Evolutionary conservation across 805 yeast genomes (phyloP).

Genomic region (Jamesozyma jinghongensis): DNA sequence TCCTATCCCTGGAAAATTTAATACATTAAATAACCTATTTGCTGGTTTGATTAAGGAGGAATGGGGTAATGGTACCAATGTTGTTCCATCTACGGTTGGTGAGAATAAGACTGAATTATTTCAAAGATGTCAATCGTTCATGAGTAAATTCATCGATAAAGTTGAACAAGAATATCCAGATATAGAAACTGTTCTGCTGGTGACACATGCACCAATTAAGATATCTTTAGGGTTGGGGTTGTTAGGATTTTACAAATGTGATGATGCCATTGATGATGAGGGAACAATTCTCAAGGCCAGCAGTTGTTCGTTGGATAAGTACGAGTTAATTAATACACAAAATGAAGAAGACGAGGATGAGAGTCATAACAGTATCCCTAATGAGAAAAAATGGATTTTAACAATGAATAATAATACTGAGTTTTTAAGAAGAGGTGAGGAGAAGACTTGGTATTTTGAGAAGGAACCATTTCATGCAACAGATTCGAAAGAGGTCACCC

Average conservation of each 20-base stretch:
- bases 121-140: slow-evolving; percentile 46
- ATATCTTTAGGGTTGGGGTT: slow-evolving; percentile 79
- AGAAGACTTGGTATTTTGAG: slow-evolving; percentile 87
- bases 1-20: slow-evolving; percentile 58
- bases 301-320: slow-evolving; percentile 75
- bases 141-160: slow-evolving; percentile 47
- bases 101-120: slow-evolving; percentile 69
- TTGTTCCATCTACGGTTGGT: slow-evolving; percentile 56
- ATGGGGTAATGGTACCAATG: slow-evolving; percentile 39
- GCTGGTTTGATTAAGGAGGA: slow-evolving; percentile 35
- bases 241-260: slow-evolving; percentile 41
- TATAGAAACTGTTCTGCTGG: slow-evolving; percentile 54
- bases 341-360: neutral
- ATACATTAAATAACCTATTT: slow-evolving; percentile 46
- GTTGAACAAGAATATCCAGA: slow-evolving; percentile 52
- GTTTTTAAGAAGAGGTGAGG: slow-evolving; percentile 71
- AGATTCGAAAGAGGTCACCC: no score
- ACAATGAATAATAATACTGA: slow-evolving; percentile 64
- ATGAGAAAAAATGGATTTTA: slow-evolving; percentile 44
- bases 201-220: slow-evolving; percentile 90
- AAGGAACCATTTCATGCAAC: slow-evolving; percentile 48
- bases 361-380: neutral
- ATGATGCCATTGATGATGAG: slow-evolving; percentile 41
- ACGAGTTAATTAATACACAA: slow-evolving; percentile 18
- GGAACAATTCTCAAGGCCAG: slow-evolving; percentile 58